Conservation (phyloP, 306 rosid genomes). For the Gastrolobium bilobum region DNA sequence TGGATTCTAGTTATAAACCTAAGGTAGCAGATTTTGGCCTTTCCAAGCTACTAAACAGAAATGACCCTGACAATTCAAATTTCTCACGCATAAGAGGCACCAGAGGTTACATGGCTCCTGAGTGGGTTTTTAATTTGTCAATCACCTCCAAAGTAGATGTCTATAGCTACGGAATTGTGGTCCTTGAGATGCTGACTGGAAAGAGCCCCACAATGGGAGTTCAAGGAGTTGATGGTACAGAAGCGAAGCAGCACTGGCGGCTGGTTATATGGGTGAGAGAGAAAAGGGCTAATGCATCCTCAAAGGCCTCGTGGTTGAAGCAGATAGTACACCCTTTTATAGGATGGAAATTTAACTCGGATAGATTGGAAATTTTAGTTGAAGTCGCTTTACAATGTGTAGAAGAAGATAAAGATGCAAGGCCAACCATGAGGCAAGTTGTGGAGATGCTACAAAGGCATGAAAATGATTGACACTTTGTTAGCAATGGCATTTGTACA, state of each 20-base stretch:
- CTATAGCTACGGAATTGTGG: not conserved
- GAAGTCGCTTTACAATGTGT: slow-evolving; percentile 55
- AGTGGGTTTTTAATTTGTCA: not conserved
- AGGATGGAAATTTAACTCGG: not conserved
- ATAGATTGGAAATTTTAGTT: slow-evolving; percentile 13
- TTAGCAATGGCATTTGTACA: not conserved
- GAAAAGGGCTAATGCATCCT: not conserved
- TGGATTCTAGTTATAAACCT: slow-evolving; percentile 47
- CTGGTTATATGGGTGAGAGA: not conserved
- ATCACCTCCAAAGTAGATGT: not conserved
- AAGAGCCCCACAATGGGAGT: not conserved
- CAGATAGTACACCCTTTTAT: not conserved
- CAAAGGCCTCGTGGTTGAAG: not conserved
- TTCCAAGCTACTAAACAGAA: slow-evolving; percentile 53
- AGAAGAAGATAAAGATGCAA: slow-evolving; percentile 51
- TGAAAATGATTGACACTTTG: slow-evolving; percentile 7
- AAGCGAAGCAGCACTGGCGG: not conserved
- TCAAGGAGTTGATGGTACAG: not conserved
- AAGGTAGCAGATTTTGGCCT: slow-evolving; percentile 63
- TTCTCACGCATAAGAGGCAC: slow-evolving; percentile 51
- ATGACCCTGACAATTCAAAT: slow-evolving; percentile 5
- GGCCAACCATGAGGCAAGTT: slow-evolving; percentile 61
- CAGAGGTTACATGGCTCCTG: not conserved
- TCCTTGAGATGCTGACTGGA: not conserved
- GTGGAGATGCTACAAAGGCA: slow-evolving; percentile 50